Evolutionary conservation across 1,284 basidiomycete species (phyloP), one percentile per base, ranked within the genome.

Genomic region (Papiliotrema laurentii): DNA sequence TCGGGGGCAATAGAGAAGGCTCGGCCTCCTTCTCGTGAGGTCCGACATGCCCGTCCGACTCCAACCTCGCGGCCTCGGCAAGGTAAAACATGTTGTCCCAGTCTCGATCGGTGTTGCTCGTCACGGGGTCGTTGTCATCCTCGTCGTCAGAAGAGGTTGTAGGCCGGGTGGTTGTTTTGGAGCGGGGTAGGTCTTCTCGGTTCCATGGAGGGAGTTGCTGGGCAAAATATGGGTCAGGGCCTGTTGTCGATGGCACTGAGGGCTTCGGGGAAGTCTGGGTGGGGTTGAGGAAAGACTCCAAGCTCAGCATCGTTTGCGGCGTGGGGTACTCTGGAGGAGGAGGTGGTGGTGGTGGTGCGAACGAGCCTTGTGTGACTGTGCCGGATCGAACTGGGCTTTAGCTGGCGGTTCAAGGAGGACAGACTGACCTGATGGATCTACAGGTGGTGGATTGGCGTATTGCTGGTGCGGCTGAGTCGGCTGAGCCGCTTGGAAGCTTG

Each of bases 41-140:
- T 25, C 22, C 21, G 28, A n/a, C 34, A 33, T 27, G 36, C 4
- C 30, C 45, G 21, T 71, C 66, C 25, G 63, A 54, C 44, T 69
- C 63, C 33, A 68, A 49, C 40, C 72, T 58, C 0, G 72, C 72
- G 0, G 70, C 72, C 43, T 74, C 70, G 4, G 69, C 72, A 5
- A 74, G 59, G 11, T 60, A 64, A 9, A 70, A 54, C 71, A 73
- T 73, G 53, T 65, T 71, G 46, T 64, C 60, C 56, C 66, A 66
- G 9, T 66, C 65, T 5, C 59, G 58, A 44, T 60, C 56, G 24
- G 64, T 54, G 6, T 49, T 50, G 1, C 52, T 50, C 2, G 62
- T 56, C 14, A 54, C 56, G 3, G 69, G 51, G 1, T 65, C 63
- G 18, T 66, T 60, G 31, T 61, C 57, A 16, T 68, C 67, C 2